A percentile compares a stretch with the other conserved stretches of the same genome.
Conservation (phyloP, 345 rosid species). For the Gossypium stocksii region DNA sequence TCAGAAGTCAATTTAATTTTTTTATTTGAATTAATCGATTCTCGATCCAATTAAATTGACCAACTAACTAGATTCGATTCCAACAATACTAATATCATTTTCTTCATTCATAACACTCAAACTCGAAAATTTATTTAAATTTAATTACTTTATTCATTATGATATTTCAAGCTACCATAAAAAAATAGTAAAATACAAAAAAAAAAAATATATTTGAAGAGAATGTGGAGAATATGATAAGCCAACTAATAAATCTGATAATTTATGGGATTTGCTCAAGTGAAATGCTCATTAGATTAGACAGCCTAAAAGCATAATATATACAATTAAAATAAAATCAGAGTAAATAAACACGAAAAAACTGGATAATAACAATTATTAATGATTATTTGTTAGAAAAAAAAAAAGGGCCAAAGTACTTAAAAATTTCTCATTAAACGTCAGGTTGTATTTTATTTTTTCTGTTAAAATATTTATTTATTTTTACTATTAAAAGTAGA, state of each 20-base stretch:
- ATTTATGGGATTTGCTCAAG: not conserved
- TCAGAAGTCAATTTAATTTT: too few species aligned
- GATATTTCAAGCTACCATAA: too few species aligned
- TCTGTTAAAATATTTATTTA: too few species aligned
- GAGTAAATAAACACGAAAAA: not conserved
- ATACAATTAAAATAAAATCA: not conserved
- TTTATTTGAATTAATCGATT: too few species aligned
- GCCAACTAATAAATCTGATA: not conserved
- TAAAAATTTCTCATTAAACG: too few species aligned
- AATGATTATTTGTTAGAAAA: not conserved
- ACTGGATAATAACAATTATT: not conserved
- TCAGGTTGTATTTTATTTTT: too few species aligned
- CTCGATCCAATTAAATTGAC: too few species aligned
- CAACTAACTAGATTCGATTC: rapidly evolving
- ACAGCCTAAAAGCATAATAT: not conserved
- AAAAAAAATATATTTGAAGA: not conserved
- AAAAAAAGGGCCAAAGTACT: not conserved
- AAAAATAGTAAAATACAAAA: too few species aligned
- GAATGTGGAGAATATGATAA: conserved; percentile 2
- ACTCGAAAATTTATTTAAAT: too few species aligned
- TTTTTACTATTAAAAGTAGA: rapidly evolving
- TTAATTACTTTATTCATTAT: too few species aligned
- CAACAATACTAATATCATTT: too few species aligned
- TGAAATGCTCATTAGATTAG: not conserved
- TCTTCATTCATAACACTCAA: too few species aligned